phyloP scores from a whole-genome alignment of 2,329 filamentous ascomycete genomes.

The Colletotrichum zoysiae region DNA sequence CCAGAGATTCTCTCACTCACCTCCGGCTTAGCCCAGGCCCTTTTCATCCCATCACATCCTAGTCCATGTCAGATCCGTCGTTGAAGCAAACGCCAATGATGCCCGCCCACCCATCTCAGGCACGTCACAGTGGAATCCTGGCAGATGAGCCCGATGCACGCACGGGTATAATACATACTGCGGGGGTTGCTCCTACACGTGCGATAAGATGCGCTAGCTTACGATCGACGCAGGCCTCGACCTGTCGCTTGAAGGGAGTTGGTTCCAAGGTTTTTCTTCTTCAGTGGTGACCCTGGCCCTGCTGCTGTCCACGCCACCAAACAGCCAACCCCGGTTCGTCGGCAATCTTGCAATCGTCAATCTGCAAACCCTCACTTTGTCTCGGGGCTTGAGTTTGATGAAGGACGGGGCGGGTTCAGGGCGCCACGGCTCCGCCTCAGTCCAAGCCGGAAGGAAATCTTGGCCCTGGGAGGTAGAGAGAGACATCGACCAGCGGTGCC shows the following conservation, averaged over 20 bases:
- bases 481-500: slow-evolving; percentile 46
- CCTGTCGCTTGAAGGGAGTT: neutral
- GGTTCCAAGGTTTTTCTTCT: neutral
- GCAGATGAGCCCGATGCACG: slow-evolving; percentile 15
- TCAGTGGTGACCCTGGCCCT: too few species aligned
- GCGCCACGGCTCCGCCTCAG: neutral
- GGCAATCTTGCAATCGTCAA: neutral
- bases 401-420: slow-evolving; percentile 44
- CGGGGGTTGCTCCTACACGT: slow-evolving; percentile 17
- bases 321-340: neutral
- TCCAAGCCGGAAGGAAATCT: too few species aligned
- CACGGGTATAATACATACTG: neutral
- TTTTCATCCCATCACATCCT: neutral
- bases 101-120: neutral
- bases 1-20: neutral
- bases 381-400: slow-evolving; percentile 44
- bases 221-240: slow-evolving; percentile 8
- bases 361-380: neutral
- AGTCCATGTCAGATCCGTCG: neutral
- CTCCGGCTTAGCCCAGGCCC: neutral
- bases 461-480: neutral
- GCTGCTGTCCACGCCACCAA: neutral
- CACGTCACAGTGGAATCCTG: slow-evolving; percentile 27
- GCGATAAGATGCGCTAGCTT: slow-evolving; percentile 21
- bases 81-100: neutral